Percentiles rank a stretch among this genome's conserved stretches.
phyloP scores from a whole-genome alignment of 108 stramenopile genomes.

The Craspedostauros australis region DNA sequence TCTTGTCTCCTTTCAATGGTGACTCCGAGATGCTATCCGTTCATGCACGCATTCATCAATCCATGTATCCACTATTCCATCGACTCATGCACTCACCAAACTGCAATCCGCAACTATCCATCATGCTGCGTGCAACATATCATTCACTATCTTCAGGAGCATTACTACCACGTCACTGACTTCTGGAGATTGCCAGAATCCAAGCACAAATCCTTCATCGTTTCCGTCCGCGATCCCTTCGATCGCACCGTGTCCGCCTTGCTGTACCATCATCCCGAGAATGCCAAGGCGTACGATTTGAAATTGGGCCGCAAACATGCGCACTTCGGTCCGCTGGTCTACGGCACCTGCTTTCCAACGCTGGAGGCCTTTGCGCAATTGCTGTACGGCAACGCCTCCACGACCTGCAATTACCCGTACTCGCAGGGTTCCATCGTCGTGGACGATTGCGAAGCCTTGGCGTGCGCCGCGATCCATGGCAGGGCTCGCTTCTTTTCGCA shows the following conservation, averaged over 20 bases:
- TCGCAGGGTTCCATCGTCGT: slow-evolving; percentile 14
- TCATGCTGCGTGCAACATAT: too few species aligned
- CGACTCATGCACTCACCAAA: too few species aligned
- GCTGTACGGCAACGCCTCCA: slow-evolving; percentile 6
- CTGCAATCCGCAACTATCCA: too few species aligned
- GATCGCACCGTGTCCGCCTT: slow-evolving; percentile 52
- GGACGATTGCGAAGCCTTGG: slow-evolving; percentile 16
- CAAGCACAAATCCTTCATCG: slow-evolving; percentile 26
- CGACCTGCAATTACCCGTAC: slow-evolving; percentile 35
- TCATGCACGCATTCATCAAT: too few species aligned
- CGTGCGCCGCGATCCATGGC: slow-evolving; percentile 32
- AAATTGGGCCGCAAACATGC: background rate
- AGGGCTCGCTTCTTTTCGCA: slow-evolving; percentile 31
- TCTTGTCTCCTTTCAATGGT: too few species aligned
- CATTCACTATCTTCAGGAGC: slow-evolving; percentile 9
- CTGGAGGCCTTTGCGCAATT: slow-evolving; percentile 29
- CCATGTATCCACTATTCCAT: too few species aligned
- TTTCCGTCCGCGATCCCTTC: slow-evolving; percentile 50
- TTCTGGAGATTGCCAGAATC: slow-evolving; percentile 26
- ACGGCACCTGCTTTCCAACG: slow-evolving; percentile 39
- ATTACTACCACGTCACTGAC: slow-evolving; percentile 49
- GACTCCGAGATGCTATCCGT: too few species aligned
- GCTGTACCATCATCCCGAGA: slow-evolving; percentile 30
- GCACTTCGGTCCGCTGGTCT: slow-evolving; percentile 11
- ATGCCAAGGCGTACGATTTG: slow-evolving; percentile 8